A percentile compares a stretch with the other conserved stretches of the same genome.
These are phyloP conservation scores for Cladophialophora bantiana DNA, from an alignment of 2,329 filamentous ascomycete genomes.

Conservation along the genomic window DNA sequence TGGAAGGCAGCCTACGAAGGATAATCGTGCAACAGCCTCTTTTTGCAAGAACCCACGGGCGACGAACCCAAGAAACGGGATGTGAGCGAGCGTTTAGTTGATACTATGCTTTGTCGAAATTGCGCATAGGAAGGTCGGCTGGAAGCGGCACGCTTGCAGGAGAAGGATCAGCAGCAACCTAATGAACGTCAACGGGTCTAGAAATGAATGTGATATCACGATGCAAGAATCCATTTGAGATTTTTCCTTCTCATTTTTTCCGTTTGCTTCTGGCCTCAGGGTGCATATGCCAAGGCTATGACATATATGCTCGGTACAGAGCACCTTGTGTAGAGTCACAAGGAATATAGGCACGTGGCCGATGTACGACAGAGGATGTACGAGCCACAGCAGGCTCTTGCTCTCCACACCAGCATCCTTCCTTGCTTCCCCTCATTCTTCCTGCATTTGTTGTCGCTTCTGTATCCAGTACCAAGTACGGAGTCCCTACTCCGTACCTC, in stretches of 20 bases:
- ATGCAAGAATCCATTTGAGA: not conserved
- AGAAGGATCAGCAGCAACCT: not conserved
- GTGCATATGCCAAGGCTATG: too few species aligned
- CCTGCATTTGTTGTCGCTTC: too few species aligned
- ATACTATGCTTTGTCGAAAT: not conserved
- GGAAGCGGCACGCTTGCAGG: not conserved
- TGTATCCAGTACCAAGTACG: too few species aligned
- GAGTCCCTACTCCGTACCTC: too few species aligned
- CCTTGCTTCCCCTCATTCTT: too few species aligned
- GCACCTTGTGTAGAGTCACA: too few species aligned
- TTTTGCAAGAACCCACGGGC: not conserved
- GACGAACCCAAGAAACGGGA: not conserved
- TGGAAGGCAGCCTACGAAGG: not conserved
- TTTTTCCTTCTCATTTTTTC: not conserved
- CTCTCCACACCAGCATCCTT: too few species aligned
- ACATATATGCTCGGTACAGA: too few species aligned
- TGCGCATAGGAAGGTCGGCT: not conserved
- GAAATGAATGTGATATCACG: not conserved
- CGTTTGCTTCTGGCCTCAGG: not conserved
- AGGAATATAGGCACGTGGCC: too few species aligned
- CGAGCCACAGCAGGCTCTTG: too few species aligned
- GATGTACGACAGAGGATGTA: too few species aligned
- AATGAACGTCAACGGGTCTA: not conserved
- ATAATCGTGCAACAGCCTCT: not conserved
- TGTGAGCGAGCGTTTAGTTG: conserved; percentile 6